Conservation (phyloP, 1,139 yeast genomes). For the Debaryomycetaceae sp. region DNA sequence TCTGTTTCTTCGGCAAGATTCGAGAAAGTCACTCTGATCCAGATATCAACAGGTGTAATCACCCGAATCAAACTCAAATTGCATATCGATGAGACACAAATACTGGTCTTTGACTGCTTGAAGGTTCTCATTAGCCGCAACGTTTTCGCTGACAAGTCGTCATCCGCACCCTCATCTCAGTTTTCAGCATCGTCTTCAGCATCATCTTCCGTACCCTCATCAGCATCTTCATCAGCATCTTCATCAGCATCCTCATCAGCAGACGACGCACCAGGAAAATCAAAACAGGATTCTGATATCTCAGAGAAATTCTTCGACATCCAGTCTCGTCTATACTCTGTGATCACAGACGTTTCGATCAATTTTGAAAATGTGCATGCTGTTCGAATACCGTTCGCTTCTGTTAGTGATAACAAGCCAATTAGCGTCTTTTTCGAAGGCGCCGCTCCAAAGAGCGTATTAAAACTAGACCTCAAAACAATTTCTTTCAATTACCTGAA, state of each 20-base stretch:
- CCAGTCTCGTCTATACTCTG: neutral
- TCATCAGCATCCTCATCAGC: neutral
- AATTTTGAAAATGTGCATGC: constrained; percentile 30
- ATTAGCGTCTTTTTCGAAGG: constrained; percentile 24
- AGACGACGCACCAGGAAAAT: neutral
- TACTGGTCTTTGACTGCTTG: constrained; percentile 25
- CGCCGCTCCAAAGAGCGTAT: constrained; percentile 23
- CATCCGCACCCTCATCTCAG: neutral
- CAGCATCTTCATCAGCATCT: neutral
- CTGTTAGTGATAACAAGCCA: constrained; percentile 24
- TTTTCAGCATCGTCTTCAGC: neutral
- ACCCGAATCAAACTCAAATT: constrained; percentile 19
- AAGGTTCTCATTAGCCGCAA: constrained; percentile 10
- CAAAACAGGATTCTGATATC: neutral
- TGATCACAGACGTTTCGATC: constrained; percentile 19
- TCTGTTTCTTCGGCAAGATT: constrained; percentile 19
- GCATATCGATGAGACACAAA: constrained; percentile 24
- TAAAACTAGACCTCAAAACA: constrained; percentile 28
- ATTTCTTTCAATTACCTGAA: constrained; percentile 30
- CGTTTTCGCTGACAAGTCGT: neutral
- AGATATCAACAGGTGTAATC: constrained; percentile 18
- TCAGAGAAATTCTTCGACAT: neutral
- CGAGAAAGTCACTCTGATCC: constrained; percentile 19
- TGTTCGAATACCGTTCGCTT: constrained; percentile 35
- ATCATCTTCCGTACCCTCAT: neutral